Conservation (phyloP, 257 asterid genomes). For the Echium plantagineum region DNA sequence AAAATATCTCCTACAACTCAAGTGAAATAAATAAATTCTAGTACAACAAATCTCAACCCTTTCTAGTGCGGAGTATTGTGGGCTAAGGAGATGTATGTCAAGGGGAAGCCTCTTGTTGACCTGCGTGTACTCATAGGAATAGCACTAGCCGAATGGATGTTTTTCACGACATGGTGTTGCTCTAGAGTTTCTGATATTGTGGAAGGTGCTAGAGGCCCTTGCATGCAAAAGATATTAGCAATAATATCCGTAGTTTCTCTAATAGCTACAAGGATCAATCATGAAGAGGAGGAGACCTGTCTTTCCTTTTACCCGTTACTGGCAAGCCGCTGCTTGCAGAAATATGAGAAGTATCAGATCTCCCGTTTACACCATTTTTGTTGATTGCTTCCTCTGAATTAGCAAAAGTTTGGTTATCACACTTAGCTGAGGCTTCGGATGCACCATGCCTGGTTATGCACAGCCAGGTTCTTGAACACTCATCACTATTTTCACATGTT, state of each 20-base stretch:
- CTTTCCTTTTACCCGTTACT: slow-evolving; percentile 1
- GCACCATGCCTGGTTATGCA: slow-evolving; percentile 41
- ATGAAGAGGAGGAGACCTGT: background rate
- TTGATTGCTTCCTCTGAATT: background rate
- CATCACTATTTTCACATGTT: slow-evolving; percentile 45
- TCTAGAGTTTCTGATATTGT: background rate
- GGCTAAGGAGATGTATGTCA: background rate
- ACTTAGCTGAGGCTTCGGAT: slow-evolving; percentile 9
- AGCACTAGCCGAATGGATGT: background rate
- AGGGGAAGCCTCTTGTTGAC: too few relatives aligned
- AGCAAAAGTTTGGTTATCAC: slow-evolving; percentile 6
- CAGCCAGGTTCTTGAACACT: slow-evolving; percentile 61
- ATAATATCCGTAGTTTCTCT: too few relatives aligned
- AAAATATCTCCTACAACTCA: too few relatives aligned
- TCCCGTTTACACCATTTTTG: background rate
- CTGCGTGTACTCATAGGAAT: too few relatives aligned
- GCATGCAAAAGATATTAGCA: background rate
- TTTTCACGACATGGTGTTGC: background rate
- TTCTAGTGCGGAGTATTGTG: background rate
- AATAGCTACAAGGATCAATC: background rate
- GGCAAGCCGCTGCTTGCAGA: background rate
- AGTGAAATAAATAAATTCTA: background rate
- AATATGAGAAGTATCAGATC: too few relatives aligned
- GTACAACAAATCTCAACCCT: background rate
- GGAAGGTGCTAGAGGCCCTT: background rate